Base-by-base conservation (phyloP, 2,329 filamentous ascomycete genomes). In the Penicillium sp. region DNA sequence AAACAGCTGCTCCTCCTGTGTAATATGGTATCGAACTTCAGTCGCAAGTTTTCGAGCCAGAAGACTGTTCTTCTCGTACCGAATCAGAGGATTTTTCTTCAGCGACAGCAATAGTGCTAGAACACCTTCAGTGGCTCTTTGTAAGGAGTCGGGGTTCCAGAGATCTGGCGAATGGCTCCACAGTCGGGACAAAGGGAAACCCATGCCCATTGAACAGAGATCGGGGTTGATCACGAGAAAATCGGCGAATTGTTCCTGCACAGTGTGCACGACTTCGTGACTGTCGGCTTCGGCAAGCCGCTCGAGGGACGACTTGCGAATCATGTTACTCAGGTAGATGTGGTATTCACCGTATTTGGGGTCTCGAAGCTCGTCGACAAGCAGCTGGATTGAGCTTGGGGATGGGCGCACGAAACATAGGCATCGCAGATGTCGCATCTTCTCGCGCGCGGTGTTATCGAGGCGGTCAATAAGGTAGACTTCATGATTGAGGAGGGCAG, bases 271-370 rank as follows among this genome's bases (percentile, higher is more conserved):
- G 33, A 99, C 90, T 74, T 99, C 95, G 68, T 99, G 91, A 63
- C 96, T 92, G 70, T 99, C 94, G 24, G 94, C 92, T 78, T 99
- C 95, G 31, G 94, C 94, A 41, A 99, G 79, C 41, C 94, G 85
- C 72, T 99, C 94, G 23, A 99, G 80, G 0, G 93, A 89, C 2
- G 94, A 97, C 74, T 99, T 99, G 73, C 95, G 95, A 67, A 94
- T 87, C 53, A 99, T 88, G 71, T 99, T 99, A 79, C 91, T 97
- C 73, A 99, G 96, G 73, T 95, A 96, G 51, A 99, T 83, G 68
- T 95, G 85, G 74, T 99, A 99, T 76, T 99, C 94, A 60, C 94
- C 93, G 65, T 99, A 99, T 70, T 92, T 96, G 4, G 94, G 95
- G 45, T 97, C 93, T 55, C 94, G 84, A 51, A 99, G 81, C 76